Base-by-base conservation (phyloP, 1,284 basidiomycete species). In the Boletus sp. region DNA sequence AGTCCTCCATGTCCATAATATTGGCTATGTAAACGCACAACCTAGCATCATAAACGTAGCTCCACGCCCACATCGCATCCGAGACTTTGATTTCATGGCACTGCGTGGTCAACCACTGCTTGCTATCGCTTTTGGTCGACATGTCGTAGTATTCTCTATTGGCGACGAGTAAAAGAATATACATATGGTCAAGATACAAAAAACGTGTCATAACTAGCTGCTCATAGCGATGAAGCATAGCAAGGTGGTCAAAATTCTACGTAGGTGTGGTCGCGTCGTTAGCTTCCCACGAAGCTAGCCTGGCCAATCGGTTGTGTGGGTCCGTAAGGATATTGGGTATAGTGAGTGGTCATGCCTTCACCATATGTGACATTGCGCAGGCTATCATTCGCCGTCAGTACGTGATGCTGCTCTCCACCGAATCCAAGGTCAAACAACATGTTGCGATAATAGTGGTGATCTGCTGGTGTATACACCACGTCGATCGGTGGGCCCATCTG, bases 71-170 rank as follows among this genome's bases (percentile, higher is more conserved):
- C 76, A 83, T 61, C 72, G 74, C 50, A 72, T 89, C 32, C 73
- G 77, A 40, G 82, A 87, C 60, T 88, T 91, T 58, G 87, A 90
- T 68, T 91, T 88, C 67, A 63, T 90, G 44, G 72, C 75, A 8
- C 55, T 73, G 29, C 68, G 68, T 26, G 76, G 78, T 26, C 80
- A 80, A 51, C 78, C 83, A 44, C 70, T 80, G 36, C 74, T 91
- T 48, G 86, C 75, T 3, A 81, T 80, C 5, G 84, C 81, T 13
- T 72, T 85, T 17, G 83, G 82, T 34, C 67, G 71, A 46, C 75
- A 76, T 45, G 66, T 88, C 16, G 58, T 68, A 16, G 65, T 80
- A 40, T 77, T 79, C 51, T 65, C 72, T 38, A 73, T 82, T 51
- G 76, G 73, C 10, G 69, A 73, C 25, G 78, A 81, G 52, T 54